Percentiles rank a stretch among this genome's conserved stretches.
Evolutionary conservation across 129 eudicot genomes (phyloP).

Genomic region (Tagetes erecta): DNA sequence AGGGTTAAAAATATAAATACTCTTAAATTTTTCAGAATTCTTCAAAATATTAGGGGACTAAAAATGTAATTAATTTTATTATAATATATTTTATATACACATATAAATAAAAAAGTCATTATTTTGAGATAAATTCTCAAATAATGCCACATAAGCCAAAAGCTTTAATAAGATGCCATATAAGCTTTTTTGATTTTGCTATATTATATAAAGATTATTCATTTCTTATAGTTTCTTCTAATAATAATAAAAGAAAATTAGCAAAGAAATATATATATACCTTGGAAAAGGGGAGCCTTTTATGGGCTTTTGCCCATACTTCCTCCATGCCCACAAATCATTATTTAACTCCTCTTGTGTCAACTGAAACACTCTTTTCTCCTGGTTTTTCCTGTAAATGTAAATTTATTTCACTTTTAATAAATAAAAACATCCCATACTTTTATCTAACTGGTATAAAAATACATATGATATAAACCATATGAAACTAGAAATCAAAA

Average conservation of each 20-base stretch:
- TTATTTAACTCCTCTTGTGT: constrained; percentile 62
- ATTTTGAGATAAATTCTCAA: too few relatives aligned
- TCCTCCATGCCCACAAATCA: constrained; percentile 84
- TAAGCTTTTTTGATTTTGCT: too few relatives aligned
- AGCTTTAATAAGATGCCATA: too few relatives aligned
- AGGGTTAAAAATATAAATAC: too few relatives aligned
- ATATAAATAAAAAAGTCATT: too few relatives aligned
- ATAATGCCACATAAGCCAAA: too few relatives aligned
- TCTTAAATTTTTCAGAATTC: too few relatives aligned
- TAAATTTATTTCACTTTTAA: not conserved
- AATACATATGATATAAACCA: not conserved
- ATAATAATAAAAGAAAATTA: not conserved
- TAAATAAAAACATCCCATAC: not conserved
- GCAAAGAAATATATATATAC: constrained; percentile 33
- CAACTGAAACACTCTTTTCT: constrained; percentile 60
- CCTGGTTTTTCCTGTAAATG: constrained; percentile 52
- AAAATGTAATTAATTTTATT: too few relatives aligned
- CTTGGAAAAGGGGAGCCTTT: constrained; percentile 87
- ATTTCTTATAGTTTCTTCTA: not conserved
- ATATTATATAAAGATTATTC: too few relatives aligned
- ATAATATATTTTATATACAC: too few relatives aligned
- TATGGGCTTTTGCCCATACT: constrained; percentile 81
- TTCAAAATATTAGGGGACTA: too few relatives aligned
- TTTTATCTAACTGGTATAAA: not conserved
- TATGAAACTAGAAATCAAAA: too few relatives aligned